Evolutionary conservation across 2,329 filamentous ascomycete species (phyloP).

Genomic region (Pyrenophora graminea): DNA sequence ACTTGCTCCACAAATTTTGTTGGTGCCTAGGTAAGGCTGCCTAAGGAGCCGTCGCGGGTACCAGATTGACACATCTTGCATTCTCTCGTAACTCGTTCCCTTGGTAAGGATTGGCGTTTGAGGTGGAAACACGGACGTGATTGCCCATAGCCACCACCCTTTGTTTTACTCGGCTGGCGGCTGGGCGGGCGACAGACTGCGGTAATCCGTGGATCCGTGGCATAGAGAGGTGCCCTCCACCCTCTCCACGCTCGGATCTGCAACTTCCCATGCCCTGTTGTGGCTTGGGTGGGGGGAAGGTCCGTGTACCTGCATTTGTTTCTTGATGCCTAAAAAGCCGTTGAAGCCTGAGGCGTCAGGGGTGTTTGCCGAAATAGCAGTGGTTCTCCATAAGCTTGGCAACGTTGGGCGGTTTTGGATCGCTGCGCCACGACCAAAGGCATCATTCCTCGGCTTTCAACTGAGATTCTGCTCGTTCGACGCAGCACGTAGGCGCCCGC

Average conservation of each 20-base stretch:
- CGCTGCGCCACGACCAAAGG: constrained; percentile 17
- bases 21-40: constrained; percentile 11
- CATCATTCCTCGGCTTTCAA: constrained; percentile 5
- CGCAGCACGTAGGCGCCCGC: constrained; percentile 7
- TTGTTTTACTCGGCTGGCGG: constrained; percentile 37
- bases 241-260: constrained; percentile 26
- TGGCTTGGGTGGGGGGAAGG: constrained; percentile 13
- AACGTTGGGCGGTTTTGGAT: constrained; percentile 24
- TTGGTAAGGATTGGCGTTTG: constrained; percentile 6
- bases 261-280: constrained; percentile 21
- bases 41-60: background rate
- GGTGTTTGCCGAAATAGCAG: constrained; percentile 25
- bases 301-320: constrained; percentile 27
- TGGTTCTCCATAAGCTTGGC: constrained; percentile 31
- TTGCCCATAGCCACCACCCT: constrained; percentile 2
- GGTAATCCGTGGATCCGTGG: constrained; percentile 16
- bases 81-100: background rate
- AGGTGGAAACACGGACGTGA: constrained; percentile 10
- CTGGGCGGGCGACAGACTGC: constrained; percentile 20
- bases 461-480: constrained; percentile 2
- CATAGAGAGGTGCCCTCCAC: constrained; percentile 16
- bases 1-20: constrained; percentile 20
- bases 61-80: constrained; percentile 7
- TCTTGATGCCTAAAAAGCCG: constrained; percentile 13
- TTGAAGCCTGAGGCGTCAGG: constrained; percentile 23